phyloP scores from a whole-genome alignment of 2,329 filamentous ascomycete genomes.

The Fusarium phyllophilum region DNA sequence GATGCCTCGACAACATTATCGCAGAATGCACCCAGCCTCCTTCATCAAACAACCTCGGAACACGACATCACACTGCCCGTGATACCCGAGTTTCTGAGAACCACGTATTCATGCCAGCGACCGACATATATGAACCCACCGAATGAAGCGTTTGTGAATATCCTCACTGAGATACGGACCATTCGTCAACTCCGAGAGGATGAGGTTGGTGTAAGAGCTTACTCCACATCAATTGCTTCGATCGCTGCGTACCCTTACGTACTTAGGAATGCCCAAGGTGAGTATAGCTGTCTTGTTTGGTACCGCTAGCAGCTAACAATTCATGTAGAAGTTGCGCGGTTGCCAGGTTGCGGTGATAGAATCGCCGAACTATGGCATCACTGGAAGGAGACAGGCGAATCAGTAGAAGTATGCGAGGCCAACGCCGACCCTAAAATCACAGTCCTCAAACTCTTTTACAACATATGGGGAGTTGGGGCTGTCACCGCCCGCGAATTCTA shows the following conservation, averaged over 20 bases:
- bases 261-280: conserved; percentile 56
- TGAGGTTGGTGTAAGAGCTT: conserved; percentile 83
- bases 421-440: conserved; percentile 71
- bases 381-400: conserved; percentile 69
- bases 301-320: not conserved
- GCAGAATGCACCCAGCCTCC: conserved; percentile 54
- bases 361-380: conserved; percentile 82
- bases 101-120: conserved; percentile 81
- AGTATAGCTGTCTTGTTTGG: conserved; percentile 25
- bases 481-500: conserved; percentile 86
- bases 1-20: conserved; percentile 3
- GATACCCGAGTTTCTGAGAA: conserved; percentile 72
- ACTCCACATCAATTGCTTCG: conserved; percentile 86
- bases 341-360: conserved; percentile 86
- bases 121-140: conserved; percentile 75
- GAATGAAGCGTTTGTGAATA: conserved; percentile 78
- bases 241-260: conserved; percentile 80
- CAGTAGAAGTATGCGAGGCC: conserved; percentile 72
- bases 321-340: conserved; percentile 57
- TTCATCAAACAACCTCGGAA: conserved; percentile 80
- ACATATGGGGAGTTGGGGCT: conserved; percentile 92
- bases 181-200: conserved; percentile 78
- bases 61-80: conserved; percentile 73
- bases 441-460: conserved; percentile 76
- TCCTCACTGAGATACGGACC: conserved; percentile 78